Evolutionary conservation across 768 basidiomycete species (phyloP), one percentile per base, ranked within the genome.

Genomic region (Boletus rex-veris): DNA sequence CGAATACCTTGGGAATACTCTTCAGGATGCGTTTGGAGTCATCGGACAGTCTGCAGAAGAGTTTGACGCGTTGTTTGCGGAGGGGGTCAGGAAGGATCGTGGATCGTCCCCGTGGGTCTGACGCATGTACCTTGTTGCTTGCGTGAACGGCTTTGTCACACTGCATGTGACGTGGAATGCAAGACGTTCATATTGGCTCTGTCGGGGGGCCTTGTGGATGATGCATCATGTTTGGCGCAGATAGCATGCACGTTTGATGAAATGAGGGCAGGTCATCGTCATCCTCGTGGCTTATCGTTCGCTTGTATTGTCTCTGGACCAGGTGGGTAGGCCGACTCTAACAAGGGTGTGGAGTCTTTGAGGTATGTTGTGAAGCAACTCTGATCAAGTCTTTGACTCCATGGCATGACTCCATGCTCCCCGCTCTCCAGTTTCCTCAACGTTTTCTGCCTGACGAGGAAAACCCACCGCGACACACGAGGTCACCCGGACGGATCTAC

Each of bases 11-110:
- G 96, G 97, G 0, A 71, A 71, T 37, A 88, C 83, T 24, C 74
- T 96, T 54, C 96, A 98, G 67, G 82, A 85, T 48, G 86, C 91
- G 10, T 99, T 97, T 68, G 96, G 96, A 10, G 91, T 95, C 5
- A 92, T 97, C 58, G 91, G 92, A 7, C 84, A 92, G 56, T 82
- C 80, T 18, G 77, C 83, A 4, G 84, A 86, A 54, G 88, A 91
- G 64, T 96, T 96, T 60, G 92, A 96, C 59, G 80, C 78, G 45
- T 64, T 97, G 58, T 97, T 97, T 58, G 48, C 45, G 33, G 70
- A 64, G 28, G 59, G 43, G 3, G 49, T 46, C 14, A 50, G 58
- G 30, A 44, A 45, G 43, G 51, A 46, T 37, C 37, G 31, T 11
- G 50, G 41, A 14, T 11, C 51, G 18, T 35, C 49, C 4, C 38